phyloP scores from a whole-genome alignment of 1,284 basidiomycete genomes.

The Heterobasidion parviporum region DNA sequence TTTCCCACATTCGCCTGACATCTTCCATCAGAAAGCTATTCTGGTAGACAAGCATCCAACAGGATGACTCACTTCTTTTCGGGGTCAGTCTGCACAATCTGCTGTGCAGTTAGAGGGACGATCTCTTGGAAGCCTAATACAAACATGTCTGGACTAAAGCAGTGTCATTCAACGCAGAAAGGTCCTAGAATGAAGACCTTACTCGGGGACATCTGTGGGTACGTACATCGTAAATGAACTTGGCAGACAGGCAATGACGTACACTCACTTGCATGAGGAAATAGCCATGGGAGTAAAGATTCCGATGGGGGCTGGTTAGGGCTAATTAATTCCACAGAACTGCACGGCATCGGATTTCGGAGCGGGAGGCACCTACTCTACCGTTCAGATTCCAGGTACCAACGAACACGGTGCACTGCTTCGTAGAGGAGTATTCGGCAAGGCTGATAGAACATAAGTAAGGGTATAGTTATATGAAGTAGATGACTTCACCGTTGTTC shows the following conservation, averaged over 20 bases:
- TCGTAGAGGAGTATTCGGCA: slow-evolving; percentile 80
- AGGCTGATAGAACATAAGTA: slow-evolving; percentile 34
- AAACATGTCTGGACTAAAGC: slow-evolving; percentile 77
- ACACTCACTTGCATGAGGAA: slow-evolving; percentile 65
- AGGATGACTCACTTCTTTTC: slow-evolving; percentile 63
- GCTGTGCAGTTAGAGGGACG: slow-evolving; percentile 92
- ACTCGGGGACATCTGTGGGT: slow-evolving; percentile 50
- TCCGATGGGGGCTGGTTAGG: slow-evolving; percentile 62
- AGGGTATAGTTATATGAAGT: slow-evolving; percentile 3
- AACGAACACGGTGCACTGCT: slow-evolving; percentile 67
- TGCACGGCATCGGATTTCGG: slow-evolving; percentile 7
- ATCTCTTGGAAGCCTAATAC: slow-evolving; percentile 97
- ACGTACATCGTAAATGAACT: slow-evolving; percentile 8
- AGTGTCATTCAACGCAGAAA: background rate
- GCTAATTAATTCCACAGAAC: background rate
- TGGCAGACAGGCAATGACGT: background rate
- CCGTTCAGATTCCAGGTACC: slow-evolving; percentile 99
- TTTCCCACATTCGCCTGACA: slow-evolving; percentile 79
- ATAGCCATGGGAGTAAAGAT: slow-evolving; percentile 85
- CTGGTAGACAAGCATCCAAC: too few relatives aligned
- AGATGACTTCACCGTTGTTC: slow-evolving; percentile 42
- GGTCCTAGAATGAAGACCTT: slow-evolving; percentile 13
- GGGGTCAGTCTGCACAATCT: slow-evolving; percentile 94
- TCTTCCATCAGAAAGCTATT: background rate
- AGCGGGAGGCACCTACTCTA: slow-evolving; percentile 37